Base-by-base conservation (phyloP, 306 rosid species). In the Rosa multiflora region DNA sequence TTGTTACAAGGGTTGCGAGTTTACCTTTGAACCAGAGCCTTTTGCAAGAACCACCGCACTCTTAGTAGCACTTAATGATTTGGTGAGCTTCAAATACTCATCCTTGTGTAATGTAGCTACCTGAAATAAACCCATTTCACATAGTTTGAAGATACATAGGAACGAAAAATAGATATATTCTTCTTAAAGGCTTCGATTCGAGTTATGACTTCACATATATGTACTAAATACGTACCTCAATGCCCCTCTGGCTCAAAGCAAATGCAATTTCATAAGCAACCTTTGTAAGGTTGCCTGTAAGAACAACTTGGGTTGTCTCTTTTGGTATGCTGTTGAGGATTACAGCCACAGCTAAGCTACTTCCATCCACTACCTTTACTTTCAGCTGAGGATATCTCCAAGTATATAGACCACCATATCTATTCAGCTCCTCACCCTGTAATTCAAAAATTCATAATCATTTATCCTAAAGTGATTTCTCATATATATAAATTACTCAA, bases 281-380 rank as follows among this genome's bases (percentile, higher is more conserved):
- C 71, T 91, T 91, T 12, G 90, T 88, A 72, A 89, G 72, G 42
- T 83, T 86, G 2, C 90, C 91, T 29, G 74, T 85, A 7, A 89
- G 79, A 6, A 86, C 61, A 1, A 89, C 89, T 82, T 85, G 87
- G 49, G 84, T 79, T 10, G 90, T 80, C 44, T 26, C 70, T 64
- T 64, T 64, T 5, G 70, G 70, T 13, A 64, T 83, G 66, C 2
- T 83, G 55, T 86, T 82, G 23, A 89, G 84, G 37, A 89, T 81
- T 29, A 83, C 15, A 53, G 85, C 90, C 74, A 78, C 90, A 55
- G 8, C 42, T 26, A 44, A 64, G 5, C 70, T 64, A 37, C 70
- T 64, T 64, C 70, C 70, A 15, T 64, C 70, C 46, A 64, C 70
- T 9, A 64, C 5, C 46, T 35, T 64, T 2, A 64, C 18, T 64